Evolutionary conservation across 2,329 filamentous ascomycete species (phyloP).

Genomic region (Penicillium sclerotiorum): DNA sequence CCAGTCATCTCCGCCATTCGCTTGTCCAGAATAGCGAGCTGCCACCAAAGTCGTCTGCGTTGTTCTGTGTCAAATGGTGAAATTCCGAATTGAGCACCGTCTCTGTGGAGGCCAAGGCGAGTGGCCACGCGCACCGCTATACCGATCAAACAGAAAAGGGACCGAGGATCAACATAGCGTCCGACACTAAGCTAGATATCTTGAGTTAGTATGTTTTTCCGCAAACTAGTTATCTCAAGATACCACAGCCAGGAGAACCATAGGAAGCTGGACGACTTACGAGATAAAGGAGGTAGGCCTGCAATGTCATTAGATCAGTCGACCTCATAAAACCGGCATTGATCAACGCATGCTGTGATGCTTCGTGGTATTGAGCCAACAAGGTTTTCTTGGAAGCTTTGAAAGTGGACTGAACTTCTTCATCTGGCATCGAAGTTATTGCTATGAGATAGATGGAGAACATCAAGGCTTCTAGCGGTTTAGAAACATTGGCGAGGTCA

Average conservation of each 20-base stretch:
- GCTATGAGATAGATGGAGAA: conserved; percentile 69
- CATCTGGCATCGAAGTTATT: conserved; percentile 56
- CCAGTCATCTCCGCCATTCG: conserved; percentile 68
- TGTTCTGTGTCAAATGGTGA: conserved; percentile 65
- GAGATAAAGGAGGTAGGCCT: conserved; percentile 57
- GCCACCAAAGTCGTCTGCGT: conserved; percentile 70
- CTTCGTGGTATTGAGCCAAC: conserved; percentile 42
- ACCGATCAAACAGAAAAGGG: conserved; percentile 47
- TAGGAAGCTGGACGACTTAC: conserved; percentile 35
- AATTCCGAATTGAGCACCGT: conserved; percentile 53
- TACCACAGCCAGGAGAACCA: too few relatives aligned
- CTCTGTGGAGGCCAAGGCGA: conserved; percentile 66
- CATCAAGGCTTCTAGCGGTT: conserved; percentile 37
- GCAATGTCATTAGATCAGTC: conserved; percentile 43
- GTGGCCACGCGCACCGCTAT: conserved; percentile 61
- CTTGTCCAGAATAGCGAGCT: conserved; percentile 67
- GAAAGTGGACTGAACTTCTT: conserved; percentile 53
- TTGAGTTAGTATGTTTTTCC: neutral
- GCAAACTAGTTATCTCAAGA: too few relatives aligned
- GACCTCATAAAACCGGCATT: conserved; percentile 45
- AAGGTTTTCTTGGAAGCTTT: conserved; percentile 30
- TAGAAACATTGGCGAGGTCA: conserved; percentile 52
- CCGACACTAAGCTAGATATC: conserved; percentile 4
- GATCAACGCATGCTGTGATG: conserved; percentile 47
- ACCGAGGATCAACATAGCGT: conserved; percentile 52